These are phyloP conservation scores for Moesziomyces sp. DNA, from an alignment of 1,284 basidiomycete species.

Conservation along the genomic window DNA sequence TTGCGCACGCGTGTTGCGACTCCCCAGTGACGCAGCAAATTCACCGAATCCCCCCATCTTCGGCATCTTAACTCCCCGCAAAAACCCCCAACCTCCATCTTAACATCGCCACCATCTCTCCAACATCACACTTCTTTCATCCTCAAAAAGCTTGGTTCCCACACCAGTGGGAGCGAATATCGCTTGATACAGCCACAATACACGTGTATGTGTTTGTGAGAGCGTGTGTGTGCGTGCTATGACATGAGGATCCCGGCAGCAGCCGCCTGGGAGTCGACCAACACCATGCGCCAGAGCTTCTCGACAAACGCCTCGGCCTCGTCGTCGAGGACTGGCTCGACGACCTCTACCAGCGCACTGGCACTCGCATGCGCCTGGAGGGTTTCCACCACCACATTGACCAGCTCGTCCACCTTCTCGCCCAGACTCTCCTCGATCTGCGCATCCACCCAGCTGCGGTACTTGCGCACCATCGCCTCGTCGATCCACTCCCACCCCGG, in stretches of 20 bases:
- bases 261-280: slow-evolving; percentile 51
- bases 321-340: slow-evolving; percentile 63
- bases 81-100: too few species aligned
- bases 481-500: slow-evolving; percentile 58
- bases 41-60: too few species aligned
- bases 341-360: slow-evolving; percentile 37
- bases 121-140: too few species aligned
- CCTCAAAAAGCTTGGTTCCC: too few species aligned
- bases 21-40: too few species aligned
- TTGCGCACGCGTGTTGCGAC: too few species aligned
- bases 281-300: slow-evolving; percentile 55
- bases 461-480: slow-evolving; percentile 45
- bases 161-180: too few species aligned
- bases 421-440: slow-evolving; percentile 61
- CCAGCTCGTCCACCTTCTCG: slow-evolving; percentile 60
- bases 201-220: too few species aligned
- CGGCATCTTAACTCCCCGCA: too few species aligned
- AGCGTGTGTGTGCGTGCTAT: too few species aligned
- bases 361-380: slow-evolving; percentile 38
- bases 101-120: too few species aligned
- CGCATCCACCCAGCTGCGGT: slow-evolving; percentile 42
- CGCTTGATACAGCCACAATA: too few species aligned
- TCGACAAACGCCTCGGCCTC: slow-evolving; percentile 58
- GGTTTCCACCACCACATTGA: slow-evolving; percentile 49
- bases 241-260: neutral